phyloP scores from a whole-genome alignment of 345 rosid species.

The Raphanus raphanistrum region DNA sequence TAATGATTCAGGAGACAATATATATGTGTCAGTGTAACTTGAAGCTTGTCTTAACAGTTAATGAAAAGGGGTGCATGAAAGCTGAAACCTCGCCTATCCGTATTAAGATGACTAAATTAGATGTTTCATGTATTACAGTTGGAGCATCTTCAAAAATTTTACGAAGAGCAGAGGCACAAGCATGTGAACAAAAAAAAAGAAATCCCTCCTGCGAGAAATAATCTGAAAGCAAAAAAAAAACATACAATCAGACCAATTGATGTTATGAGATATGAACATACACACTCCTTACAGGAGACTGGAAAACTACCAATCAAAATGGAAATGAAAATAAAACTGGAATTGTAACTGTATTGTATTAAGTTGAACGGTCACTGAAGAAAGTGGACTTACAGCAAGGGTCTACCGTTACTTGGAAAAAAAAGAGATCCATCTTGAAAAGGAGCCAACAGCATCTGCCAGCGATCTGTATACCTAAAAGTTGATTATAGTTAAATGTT shows the following conservation, averaged over 20 bases:
- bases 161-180: constrained; percentile 86
- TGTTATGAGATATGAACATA: not conserved
- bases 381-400: constrained; percentile 67
- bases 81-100: constrained; percentile 83
- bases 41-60: constrained; percentile 1
- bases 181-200: constrained; percentile 54
- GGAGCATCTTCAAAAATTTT: constrained; percentile 90
- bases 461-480: constrained; percentile 89
- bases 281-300: not conserved
- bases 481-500: constrained; percentile 29
- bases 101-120: constrained; percentile 86
- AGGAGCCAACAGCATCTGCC: constrained; percentile 92
- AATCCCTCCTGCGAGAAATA: constrained; percentile 92
- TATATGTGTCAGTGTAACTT: not conserved
- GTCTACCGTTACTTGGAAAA: constrained; percentile 59
- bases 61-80: constrained; percentile 4
- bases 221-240: constrained; percentile 66
- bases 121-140: constrained; percentile 61
- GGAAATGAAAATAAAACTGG: not conserved
- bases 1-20: constrained; percentile 8
- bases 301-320: not conserved
- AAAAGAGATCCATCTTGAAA: constrained; percentile 82
- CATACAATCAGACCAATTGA: constrained; percentile 12
- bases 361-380: not conserved
- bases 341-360: not conserved